Evolutionary conservation across 2,329 filamentous ascomycete genomes (phyloP).

Genomic region (Fusarium euwallaceae): DNA sequence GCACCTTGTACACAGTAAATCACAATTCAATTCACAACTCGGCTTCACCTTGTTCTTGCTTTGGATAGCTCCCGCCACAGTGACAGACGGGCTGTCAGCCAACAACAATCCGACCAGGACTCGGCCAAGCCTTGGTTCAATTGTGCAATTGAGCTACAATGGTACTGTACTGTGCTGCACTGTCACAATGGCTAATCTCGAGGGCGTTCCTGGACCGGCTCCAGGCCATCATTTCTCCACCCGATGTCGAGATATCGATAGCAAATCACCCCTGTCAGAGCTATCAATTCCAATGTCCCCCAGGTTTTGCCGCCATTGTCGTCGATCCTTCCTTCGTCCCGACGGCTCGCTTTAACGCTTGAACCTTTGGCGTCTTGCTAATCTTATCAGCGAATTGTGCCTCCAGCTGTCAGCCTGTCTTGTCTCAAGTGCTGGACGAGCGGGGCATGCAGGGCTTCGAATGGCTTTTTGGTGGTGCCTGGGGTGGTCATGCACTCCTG

Average conservation of each 20-base stretch:
- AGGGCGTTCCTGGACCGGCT: constrained; percentile 12
- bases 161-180: neutral
- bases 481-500: constrained; percentile 44
- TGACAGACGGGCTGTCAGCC: constrained; percentile 23
- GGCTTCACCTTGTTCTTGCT: constrained; percentile 14
- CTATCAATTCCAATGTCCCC: constrained; percentile 35
- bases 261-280: constrained; percentile 20
- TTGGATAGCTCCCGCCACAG: constrained; percentile 31
- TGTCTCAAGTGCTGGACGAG: constrained; percentile 9
- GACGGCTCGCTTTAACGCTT: constrained; percentile 15
- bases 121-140: constrained; percentile 17
- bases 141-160: constrained; percentile 26
- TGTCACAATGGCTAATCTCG: constrained; percentile 18
- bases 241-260: constrained; percentile 27
- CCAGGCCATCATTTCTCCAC: neutral
- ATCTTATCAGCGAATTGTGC: constrained; percentile 38
- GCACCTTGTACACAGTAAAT: constrained; percentile 7
- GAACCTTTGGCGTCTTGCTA: constrained; percentile 27
- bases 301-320: constrained; percentile 37
- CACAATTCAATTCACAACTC: constrained; percentile 1
- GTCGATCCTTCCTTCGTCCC: constrained; percentile 31
- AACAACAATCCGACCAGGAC: constrained; percentile 24
- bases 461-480: constrained; percentile 14
- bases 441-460: constrained; percentile 7
- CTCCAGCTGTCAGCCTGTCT: neutral